phyloP scores from a whole-genome alignment of 2,329 filamentous ascomycete species.

The Xylariaceae sp. region DNA sequence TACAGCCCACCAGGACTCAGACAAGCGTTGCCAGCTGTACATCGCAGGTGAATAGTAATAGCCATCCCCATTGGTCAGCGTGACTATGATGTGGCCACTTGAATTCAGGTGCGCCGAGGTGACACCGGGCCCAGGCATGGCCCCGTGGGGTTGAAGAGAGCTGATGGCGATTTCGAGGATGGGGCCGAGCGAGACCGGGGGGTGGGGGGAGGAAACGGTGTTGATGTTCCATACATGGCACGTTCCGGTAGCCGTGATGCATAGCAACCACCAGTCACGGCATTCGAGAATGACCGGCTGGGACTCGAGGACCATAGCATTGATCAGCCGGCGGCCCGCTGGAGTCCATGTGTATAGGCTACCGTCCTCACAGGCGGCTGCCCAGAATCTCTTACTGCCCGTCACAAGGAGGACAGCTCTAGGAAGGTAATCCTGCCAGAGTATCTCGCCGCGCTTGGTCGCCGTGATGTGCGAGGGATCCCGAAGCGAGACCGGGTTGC shows the following conservation, averaged over 20 bases:
- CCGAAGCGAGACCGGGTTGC: conserved; percentile 69
- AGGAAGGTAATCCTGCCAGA: conserved; percentile 95
- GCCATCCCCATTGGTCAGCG: conserved; percentile 88
- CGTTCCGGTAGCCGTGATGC: conserved; percentile 80
- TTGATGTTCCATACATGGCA: conserved; percentile 93
- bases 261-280: conserved; percentile 81
- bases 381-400: conserved; percentile 87
- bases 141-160: conserved; percentile 66
- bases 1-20: conserved; percentile 96
- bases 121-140: conserved; percentile 74
- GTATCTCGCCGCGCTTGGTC: conserved; percentile 68
- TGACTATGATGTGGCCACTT: conserved; percentile 79
- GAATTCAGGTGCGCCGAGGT: conserved; percentile 90
- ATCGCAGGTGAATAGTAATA: conserved; percentile 82
- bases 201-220: conserved; percentile 76
- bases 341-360: conserved; percentile 88
- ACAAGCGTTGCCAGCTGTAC: conserved; percentile 92
- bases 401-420: conserved; percentile 83
- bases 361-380: conserved; percentile 88
- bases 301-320: conserved; percentile 79
- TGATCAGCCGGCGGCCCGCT: conserved; percentile 78
- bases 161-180: conserved; percentile 82
- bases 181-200: conserved; percentile 81
- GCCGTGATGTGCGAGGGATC: conserved; percentile 83
- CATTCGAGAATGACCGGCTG: conserved; percentile 93